phyloP scores from a whole-genome alignment of 2,329 filamentous ascomycete species.

The Penicillium sp. region DNA sequence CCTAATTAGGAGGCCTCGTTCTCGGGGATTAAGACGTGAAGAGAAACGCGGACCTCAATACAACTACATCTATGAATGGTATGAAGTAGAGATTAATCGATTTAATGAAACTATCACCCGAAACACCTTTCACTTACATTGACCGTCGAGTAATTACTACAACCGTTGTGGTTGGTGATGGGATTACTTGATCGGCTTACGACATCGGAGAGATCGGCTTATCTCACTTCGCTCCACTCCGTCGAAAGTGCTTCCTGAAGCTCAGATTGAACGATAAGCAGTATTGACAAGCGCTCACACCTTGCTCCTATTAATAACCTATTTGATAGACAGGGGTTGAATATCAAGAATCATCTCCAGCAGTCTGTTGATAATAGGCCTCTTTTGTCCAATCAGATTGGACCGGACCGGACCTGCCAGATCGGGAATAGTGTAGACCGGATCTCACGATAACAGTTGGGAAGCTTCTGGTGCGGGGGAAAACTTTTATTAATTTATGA shows the following conservation, averaged over 20 bases:
- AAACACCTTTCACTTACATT: background rate
- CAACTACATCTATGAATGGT: too few species aligned
- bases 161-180: background rate
- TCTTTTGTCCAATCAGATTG: background rate
- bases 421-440: background rate
- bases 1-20: too few species aligned
- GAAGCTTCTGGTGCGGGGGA: slow-evolving; percentile 2
- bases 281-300: background rate
- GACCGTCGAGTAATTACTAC: background rate
- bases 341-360: background rate
- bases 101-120: too few species aligned
- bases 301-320: background rate
- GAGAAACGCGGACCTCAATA: too few species aligned
- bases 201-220: background rate
- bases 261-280: background rate
- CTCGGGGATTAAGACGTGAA: too few species aligned
- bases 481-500: background rate
- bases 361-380: background rate
- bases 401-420: slow-evolving; percentile 8
- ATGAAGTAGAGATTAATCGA: too few species aligned
- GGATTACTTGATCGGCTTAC: background rate
- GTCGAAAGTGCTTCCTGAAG: background rate
- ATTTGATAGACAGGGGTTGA: background rate
- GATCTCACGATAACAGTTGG: background rate
- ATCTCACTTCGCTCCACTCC: background rate